Evolutionary conservation across 805 yeast genomes (phyloP).

Genomic region (Saccharomycopsis malanga): DNA sequence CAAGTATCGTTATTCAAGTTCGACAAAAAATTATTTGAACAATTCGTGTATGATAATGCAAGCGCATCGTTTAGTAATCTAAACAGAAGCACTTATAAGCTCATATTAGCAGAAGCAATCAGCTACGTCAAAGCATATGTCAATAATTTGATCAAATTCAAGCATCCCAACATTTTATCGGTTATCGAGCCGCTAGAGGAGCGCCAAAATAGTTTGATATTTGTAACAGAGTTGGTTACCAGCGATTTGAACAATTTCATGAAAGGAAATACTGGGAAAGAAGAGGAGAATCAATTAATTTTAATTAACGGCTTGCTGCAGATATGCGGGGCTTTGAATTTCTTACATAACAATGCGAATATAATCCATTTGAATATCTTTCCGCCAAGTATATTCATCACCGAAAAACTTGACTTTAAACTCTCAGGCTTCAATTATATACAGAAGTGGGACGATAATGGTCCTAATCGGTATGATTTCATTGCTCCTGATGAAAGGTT

Average conservation of each 20-base stretch:
- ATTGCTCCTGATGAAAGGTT: conserved; percentile 68
- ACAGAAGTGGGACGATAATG: conserved; percentile 42
- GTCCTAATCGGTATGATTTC: conserved; percentile 50
- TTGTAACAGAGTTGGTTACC: conserved; percentile 77
- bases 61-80: conserved; percentile 14
- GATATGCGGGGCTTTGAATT: conserved; percentile 67
- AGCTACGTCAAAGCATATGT: conserved; percentile 63
- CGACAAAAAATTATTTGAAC: conserved; percentile 21
- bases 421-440: conserved; percentile 60
- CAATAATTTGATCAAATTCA: conserved; percentile 64
- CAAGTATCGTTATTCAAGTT: conserved; percentile 18
- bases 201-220: conserved; percentile 64
- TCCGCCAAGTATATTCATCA: conserved; percentile 72
- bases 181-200: conserved; percentile 88
- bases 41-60: conserved; percentile 12
- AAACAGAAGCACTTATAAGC: conserved; percentile 17
- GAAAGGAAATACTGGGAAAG: conserved; percentile 26
- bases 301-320: conserved; percentile 79
- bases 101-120: conserved; percentile 45
- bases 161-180: conserved; percentile 83
- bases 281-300: conserved; percentile 45
- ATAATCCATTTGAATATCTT: conserved; percentile 70
- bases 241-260: conserved; percentile 44
- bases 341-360: conserved; percentile 71
- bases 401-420: conserved; percentile 91